phyloP scores from a whole-genome alignment of 805 yeast species.

The Candida silvatica region DNA sequence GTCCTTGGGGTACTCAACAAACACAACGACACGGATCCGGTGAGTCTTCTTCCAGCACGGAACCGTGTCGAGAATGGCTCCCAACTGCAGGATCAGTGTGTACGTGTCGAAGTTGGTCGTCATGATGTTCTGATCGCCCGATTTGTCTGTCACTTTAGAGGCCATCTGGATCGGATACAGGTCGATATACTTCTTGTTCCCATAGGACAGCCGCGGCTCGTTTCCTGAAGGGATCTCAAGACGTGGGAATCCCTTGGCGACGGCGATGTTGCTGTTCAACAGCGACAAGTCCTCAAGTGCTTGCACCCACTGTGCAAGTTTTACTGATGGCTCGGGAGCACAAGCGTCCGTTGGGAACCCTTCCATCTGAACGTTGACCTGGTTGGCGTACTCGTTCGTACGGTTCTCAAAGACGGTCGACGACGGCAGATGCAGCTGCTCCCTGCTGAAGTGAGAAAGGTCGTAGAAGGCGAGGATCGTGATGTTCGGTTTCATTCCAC shows the following conservation, averaged over 20 bases:
- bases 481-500: constrained; percentile 96
- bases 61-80: constrained; percentile 88
- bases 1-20: constrained; percentile 73
- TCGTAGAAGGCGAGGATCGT: constrained; percentile 89
- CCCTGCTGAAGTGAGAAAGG: constrained; percentile 23
- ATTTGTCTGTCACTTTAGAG: constrained; percentile 62
- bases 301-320: constrained; percentile 82
- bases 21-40: constrained; percentile 70
- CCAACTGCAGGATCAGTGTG: constrained; percentile 85
- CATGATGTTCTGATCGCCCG: constrained; percentile 51
- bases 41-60: constrained; percentile 86
- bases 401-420: constrained; percentile 18
- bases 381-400: constrained; percentile 14
- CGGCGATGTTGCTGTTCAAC: constrained; percentile 86
- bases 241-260: constrained; percentile 78
- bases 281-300: constrained; percentile 82
- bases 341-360: constrained; percentile 53
- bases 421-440: constrained; percentile 10
- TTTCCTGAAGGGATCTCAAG: constrained; percentile 52
- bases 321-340: constrained; percentile 59
- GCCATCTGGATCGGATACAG: constrained; percentile 97
- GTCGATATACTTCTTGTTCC: constrained; percentile 56
- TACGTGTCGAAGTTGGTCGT: constrained; percentile 95
- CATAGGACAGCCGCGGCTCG: constrained; percentile 21
- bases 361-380: constrained; percentile 14